A percentile compares a stretch with the other conserved stretches of the same genome.
Evolutionary conservation across 176 grass and related monocot genomes (phyloP).

Genomic region (Zoysia japonica): DNA sequence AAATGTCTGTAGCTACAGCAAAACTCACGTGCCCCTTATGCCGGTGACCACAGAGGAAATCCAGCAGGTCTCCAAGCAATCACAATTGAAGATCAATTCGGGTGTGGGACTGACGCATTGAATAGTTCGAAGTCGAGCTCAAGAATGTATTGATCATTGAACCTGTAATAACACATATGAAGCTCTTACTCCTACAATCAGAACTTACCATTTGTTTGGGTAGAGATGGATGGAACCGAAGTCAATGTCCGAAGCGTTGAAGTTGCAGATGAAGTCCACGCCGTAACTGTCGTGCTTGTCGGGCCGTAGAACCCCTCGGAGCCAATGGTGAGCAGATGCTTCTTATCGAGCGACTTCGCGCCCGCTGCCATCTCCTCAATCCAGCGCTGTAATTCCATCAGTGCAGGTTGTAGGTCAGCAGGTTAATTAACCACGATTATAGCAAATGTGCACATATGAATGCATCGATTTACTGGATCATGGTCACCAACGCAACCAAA

Average conservation of each 20-base stretch:
- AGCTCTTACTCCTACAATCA: no score
- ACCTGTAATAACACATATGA: conserved; percentile 24
- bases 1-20: background rate
- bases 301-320: conserved; percentile 90
- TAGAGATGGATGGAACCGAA: conserved; percentile 92
- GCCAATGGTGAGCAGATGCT: conserved; percentile 78
- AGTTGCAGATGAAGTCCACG: conserved; percentile 80
- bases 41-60: conserved; percentile 86
- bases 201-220: conserved; percentile 72
- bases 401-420: no score
- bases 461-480: no score
- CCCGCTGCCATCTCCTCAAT: conserved; percentile 50
- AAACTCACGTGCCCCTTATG: conserved; percentile 86
- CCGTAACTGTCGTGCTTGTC: conserved; percentile 62
- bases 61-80: conserved; percentile 84
- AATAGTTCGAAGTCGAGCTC: conserved; percentile 97
- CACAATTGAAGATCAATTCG: conserved; percentile 80
- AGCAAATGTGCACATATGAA: no score
- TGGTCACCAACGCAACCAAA: no score
- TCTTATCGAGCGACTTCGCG: conserved; percentile 71
- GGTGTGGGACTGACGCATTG: conserved; percentile 77
- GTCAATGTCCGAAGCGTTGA: conserved; percentile 64
- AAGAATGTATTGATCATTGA: conserved; percentile 53
- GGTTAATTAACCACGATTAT: background rate
- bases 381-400: no score